Conservation (phyloP, 2,329 filamentous ascomycete genomes). For the Aspergillus brasiliensis region DNA sequence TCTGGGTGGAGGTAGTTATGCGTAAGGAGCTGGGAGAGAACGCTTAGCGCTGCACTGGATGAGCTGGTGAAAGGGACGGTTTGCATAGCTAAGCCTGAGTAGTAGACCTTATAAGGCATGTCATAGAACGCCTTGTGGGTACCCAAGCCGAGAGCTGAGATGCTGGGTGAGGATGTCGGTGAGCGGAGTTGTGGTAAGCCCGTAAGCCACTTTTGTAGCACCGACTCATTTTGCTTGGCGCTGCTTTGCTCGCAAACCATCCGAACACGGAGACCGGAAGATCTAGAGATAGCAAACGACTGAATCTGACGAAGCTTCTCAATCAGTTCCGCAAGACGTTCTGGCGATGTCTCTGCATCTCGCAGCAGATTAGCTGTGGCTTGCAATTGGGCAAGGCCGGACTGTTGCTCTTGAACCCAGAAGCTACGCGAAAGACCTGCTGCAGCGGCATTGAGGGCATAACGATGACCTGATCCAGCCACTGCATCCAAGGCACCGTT, state of each 20-base stretch:
- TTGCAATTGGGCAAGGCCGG: slow-evolving; percentile 87
- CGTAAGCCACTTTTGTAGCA: slow-evolving; percentile 70
- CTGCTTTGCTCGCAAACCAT: slow-evolving; percentile 83
- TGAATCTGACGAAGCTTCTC: slow-evolving; percentile 85
- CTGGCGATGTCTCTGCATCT: slow-evolving; percentile 69
- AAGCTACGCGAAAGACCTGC: slow-evolving; percentile 73
- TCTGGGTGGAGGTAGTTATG: slow-evolving; percentile 97
- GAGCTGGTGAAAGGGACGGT: slow-evolving; percentile 80
- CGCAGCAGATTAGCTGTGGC: slow-evolving; percentile 71
- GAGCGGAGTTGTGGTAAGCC: slow-evolving; percentile 54
- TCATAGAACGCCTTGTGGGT: slow-evolving; percentile 81
- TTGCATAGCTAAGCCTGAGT: slow-evolving; percentile 78
- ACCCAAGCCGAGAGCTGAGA: slow-evolving; percentile 37
- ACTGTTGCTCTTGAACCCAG: slow-evolving; percentile 78
- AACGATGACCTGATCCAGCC: slow-evolving; percentile 85
- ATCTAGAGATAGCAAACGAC: slow-evolving; percentile 69
- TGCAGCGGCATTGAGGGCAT: slow-evolving; percentile 80
- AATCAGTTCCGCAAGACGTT: slow-evolving; percentile 74
- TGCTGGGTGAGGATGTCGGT: slow-evolving; percentile 35
- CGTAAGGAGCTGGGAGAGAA: slow-evolving; percentile 87
- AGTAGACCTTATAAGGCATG: slow-evolving; percentile 95
- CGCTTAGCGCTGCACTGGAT: slow-evolving; percentile 77
- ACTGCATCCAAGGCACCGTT: slow-evolving; percentile 91
- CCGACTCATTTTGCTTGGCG: slow-evolving; percentile 67
- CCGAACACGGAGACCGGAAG: slow-evolving; percentile 71